A percentile compares a stretch with the other conserved stretches of the same genome.
Evolutionary conservation across 2,329 filamentous ascomycete species (phyloP).

Genomic region (Gnomoniopsis smithogilvyi): DNA sequence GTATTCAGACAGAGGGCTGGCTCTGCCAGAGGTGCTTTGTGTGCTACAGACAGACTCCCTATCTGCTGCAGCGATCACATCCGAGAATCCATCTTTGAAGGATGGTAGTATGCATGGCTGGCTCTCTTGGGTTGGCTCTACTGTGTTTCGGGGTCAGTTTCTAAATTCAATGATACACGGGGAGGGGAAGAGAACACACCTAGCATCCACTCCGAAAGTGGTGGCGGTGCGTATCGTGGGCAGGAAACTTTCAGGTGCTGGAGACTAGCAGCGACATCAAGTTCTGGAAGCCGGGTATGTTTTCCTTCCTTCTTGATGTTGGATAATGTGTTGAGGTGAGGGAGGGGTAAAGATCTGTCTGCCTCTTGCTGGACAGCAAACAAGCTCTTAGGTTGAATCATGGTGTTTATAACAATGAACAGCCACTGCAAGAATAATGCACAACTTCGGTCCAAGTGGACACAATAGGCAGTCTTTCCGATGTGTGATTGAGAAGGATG

Average conservation of each 20-base stretch:
- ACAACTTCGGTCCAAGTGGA: neutral
- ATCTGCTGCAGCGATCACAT: neutral
- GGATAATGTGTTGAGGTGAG: neutral
- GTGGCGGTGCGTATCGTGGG: neutral
- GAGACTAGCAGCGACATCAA: constrained; percentile 8
- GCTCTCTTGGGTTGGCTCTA: neutral
- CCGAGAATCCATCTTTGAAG: constrained; percentile 1
- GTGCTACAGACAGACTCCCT: neutral
- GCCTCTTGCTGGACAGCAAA: neutral
- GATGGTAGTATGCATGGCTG: constrained; percentile 4
- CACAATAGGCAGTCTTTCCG: constrained; percentile 3
- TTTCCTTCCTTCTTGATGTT: neutral
- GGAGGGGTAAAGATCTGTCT: constrained; percentile 1
- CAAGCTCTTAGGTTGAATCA: constrained; percentile 2
- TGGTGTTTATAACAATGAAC: neutral
- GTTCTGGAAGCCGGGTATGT: neutral
- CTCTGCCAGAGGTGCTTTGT: neutral
- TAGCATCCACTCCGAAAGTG: neutral
- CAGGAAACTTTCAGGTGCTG: constrained; percentile 3
- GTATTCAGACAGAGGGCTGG: constrained; percentile 5
- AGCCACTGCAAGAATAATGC: neutral
- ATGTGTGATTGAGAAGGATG: neutral
- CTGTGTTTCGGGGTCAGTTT: neutral
- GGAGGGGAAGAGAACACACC: neutral
- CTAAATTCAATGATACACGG: neutral